Base-by-base conservation (phyloP, 1,284 basidiomycete species). In the Afroboletus lepidellus region DNA sequence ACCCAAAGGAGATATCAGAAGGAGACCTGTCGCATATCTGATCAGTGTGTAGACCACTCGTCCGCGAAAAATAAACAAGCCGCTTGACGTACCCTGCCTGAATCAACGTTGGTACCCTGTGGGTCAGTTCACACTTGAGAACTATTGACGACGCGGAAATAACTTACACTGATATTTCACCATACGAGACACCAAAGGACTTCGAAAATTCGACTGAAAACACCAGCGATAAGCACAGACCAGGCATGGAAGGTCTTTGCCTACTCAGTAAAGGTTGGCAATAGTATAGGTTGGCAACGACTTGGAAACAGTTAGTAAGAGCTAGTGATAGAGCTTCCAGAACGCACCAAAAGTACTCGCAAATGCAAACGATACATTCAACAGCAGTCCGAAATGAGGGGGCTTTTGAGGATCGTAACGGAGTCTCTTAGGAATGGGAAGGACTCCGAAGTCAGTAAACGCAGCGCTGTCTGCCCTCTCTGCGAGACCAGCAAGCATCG, bases 231-330 rank as follows among this genome's bases (percentile, higher is more conserved):
- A 3, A 64, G 45, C 16, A 46, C 43, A 13, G 15, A 32, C 25
- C 8, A 33, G 38, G 42, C 5, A 13, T 34, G 5, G 16, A 23
- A 13, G 25, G 49, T 5, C 2, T 30, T 39, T 5, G 61, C 79
- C 46, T 66, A 79, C 87, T 84, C 15, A 90, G 69, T 53, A 90
- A 67, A 0, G 87, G 87, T 66, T 87, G 87, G 53, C 83, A 83
- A 57, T 89, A 90, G 61, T 87, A 90, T 45, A 89, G 62, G 56
- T 89, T 90, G 18, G 79, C 76, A 24, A 80, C 80, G 41, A 69
- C 81, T 83, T 39, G 15, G 5, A 32, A 32, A 30, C 25, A 9
- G 16, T 63, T 8, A 65, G 18, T 13, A 34, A 36, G 6, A 15
- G 32, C 39, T 16, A 8, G 5, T 11, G 8, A 60, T 50, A 9